Evolutionary conservation across 257 asterid genomes (phyloP).

Genomic region (Leptodermis oblonga): DNA sequence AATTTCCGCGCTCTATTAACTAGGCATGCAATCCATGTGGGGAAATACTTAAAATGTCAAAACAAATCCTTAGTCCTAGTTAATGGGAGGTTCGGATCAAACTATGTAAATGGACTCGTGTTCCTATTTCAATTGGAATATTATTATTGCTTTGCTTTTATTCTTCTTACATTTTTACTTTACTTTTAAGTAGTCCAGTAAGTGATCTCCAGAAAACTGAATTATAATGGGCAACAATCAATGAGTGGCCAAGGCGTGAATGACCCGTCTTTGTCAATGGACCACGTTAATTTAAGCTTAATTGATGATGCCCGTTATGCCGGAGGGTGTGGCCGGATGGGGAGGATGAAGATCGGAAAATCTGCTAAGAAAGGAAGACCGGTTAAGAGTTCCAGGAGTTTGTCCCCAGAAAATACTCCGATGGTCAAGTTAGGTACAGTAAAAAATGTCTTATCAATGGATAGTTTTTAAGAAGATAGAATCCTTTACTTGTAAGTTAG

Average conservation of each 20-base stretch:
- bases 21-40: constrained; percentile 10
- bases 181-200: neutral
- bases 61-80: neutral
- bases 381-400: too few species aligned
- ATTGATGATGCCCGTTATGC: too few species aligned
- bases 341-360: too few species aligned
- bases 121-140: neutral
- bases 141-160: neutral
- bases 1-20: too few species aligned
- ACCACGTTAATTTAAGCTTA: constrained; percentile 11
- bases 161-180: constrained; percentile 7
- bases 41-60: constrained; percentile 9
- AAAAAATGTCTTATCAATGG: too few species aligned
- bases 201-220: neutral
- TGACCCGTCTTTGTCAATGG: constrained; percentile 13
- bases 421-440: too few species aligned
- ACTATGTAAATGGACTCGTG: neutral
- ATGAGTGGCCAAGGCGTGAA: constrained; percentile 15
- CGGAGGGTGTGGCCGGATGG: too few species aligned
- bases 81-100: constrained; percentile 7
- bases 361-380: too few species aligned
- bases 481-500: too few species aligned
- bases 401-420: too few species aligned
- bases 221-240: constrained; percentile 9
- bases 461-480: too few species aligned